Conservation (phyloP, 2,329 filamentous ascomycete species). For the Hymenoscyphus linearis region DNA sequence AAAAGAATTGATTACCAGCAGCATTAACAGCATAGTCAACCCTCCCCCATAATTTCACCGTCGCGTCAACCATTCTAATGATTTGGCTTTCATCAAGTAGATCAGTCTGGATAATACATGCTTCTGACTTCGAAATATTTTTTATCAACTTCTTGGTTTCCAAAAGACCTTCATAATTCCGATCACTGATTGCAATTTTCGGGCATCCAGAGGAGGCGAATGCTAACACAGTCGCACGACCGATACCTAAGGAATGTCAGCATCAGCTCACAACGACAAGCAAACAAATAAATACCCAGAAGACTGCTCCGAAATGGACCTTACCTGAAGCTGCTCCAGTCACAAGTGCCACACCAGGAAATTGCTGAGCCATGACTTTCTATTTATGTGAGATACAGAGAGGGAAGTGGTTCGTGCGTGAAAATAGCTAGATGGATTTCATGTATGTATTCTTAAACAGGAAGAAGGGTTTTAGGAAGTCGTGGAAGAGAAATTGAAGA, state of each 20-base stretch:
- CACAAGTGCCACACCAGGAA: conserved; percentile 23
- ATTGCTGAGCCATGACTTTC: conserved; percentile 13
- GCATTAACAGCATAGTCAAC: conserved; percentile 44
- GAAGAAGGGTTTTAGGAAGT: neutral
- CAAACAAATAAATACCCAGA: too few relatives aligned
- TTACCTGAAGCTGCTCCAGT: conserved; percentile 27
- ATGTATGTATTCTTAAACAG: too few relatives aligned
- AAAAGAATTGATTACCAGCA: conserved; percentile 31
- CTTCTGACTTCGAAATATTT: conserved; percentile 16
- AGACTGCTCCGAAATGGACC: too few relatives aligned
- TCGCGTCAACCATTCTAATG: conserved; percentile 30
- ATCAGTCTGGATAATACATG: conserved; percentile 33
- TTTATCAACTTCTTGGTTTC: conserved; percentile 28
- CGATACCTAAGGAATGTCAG: conserved; percentile 35
- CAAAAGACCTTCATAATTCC: conserved; percentile 34
- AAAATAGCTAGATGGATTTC: too few relatives aligned
- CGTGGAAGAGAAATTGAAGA: neutral
- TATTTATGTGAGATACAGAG: too few relatives aligned
- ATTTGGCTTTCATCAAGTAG: conserved; percentile 35
- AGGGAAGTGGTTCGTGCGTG: too few relatives aligned
- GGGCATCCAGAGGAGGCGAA: conserved; percentile 41
- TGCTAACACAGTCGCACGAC: conserved; percentile 38
- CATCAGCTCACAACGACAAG: neutral
- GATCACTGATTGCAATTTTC: conserved; percentile 39
- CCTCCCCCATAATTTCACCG: conserved; percentile 34